A percentile compares a stretch with the other conserved stretches of the same genome.
These are phyloP conservation scores for Aegilops tauschii DNA, from an alignment of 176 grass and related monocot species.

Conservation along the genomic window DNA sequence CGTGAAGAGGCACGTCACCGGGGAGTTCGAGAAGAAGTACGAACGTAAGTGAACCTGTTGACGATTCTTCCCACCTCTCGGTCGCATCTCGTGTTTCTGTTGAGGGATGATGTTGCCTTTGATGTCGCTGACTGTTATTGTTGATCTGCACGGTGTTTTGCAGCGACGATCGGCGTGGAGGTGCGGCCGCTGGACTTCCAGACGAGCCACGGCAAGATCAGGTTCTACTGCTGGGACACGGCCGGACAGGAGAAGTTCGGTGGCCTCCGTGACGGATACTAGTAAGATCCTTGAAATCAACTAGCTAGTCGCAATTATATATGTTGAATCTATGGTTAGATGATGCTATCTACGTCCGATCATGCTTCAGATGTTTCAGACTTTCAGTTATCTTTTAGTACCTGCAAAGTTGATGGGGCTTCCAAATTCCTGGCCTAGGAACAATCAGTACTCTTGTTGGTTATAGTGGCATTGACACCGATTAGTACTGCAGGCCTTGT, in stretches of 20 bases:
- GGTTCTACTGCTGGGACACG: slow-evolving; percentile 77
- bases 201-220: slow-evolving; percentile 54
- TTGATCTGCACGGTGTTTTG: background rate
- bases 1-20: slow-evolving; percentile 82
- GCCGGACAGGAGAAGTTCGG: slow-evolving; percentile 80
- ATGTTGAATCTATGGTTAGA: background rate
- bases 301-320: background rate
- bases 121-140: background rate
- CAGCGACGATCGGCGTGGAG: slow-evolving; percentile 81
- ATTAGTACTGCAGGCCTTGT: background rate
- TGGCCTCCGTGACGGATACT: slow-evolving; percentile 77
- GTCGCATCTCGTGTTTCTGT: background rate
- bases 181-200: slow-evolving; percentile 64
- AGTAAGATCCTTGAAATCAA: slow-evolving; percentile 42
- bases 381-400: background rate
- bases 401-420: background rate
- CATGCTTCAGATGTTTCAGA: background rate
- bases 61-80: background rate
- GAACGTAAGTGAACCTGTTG: slow-evolving; percentile 39
- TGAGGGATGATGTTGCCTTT: background rate
- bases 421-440: background rate
- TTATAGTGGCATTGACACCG: background rate
- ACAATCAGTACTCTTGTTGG: background rate
- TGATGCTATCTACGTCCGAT: background rate
- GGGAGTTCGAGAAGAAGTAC: slow-evolving; percentile 76